phyloP scores from a whole-genome alignment of 2,329 filamentous ascomycete genomes.

The Colletotrichum aenigma region DNA sequence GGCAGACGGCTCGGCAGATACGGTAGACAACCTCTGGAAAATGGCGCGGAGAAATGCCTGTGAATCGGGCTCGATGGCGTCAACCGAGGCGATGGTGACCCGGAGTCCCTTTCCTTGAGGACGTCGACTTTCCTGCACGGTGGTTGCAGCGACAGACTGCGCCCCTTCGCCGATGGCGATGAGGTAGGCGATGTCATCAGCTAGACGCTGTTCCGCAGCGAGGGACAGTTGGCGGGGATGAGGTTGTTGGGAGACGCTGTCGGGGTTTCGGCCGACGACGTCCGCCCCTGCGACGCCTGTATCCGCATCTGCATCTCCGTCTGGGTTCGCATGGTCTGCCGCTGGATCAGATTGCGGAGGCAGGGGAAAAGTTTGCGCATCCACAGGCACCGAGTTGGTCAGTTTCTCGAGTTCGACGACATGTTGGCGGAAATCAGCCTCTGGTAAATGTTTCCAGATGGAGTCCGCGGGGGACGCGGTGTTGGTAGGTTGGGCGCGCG shows the following conservation, averaged over 20 bases:
- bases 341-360: neutral
- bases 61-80: conserved; percentile 14
- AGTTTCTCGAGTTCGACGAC: conserved; percentile 16
- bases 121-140: conserved; percentile 6
- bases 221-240: neutral
- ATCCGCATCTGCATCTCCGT: neutral
- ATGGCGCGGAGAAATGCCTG: conserved; percentile 14
- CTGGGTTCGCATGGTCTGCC: neutral
- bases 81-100: conserved; percentile 16
- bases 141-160: conserved; percentile 21
- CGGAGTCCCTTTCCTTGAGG: neutral
- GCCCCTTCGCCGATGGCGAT: conserved; percentile 20
- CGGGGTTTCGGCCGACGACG: neutral
- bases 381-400: conserved; percentile 19
- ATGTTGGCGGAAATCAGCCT: conserved; percentile 7
- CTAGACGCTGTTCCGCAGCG: conserved; percentile 12
- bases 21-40: neutral
- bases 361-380: neutral
- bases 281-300: neutral
- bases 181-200: conserved; percentile 18
- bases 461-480: conserved; percentile 11
- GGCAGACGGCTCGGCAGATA: neutral
- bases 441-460: conserved; percentile 14
- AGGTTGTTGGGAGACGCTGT: neutral
- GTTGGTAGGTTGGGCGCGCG: neutral